Percentiles rank a stretch among this genome's conserved stretches.
Conservation (phyloP, 2,329 filamentous ascomycete species). For the Chrysoporthe cubensis region DNA sequence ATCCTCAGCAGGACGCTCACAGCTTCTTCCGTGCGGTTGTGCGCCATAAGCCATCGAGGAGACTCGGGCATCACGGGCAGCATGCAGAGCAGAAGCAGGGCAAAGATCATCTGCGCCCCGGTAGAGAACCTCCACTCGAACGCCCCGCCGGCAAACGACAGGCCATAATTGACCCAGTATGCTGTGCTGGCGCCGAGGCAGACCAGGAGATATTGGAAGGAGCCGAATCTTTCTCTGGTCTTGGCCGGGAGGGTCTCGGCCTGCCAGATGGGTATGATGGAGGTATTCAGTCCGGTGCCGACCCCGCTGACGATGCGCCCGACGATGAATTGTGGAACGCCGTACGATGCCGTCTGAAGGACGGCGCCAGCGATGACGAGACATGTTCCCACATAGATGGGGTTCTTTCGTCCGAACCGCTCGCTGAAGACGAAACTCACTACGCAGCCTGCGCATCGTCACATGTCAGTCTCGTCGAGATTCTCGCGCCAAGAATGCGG, state of each 20-base stretch:
- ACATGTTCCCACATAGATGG: constrained; percentile 45
- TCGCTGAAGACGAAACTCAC: constrained; percentile 43
- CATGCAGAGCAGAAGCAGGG: constrained; percentile 36
- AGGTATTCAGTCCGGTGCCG: constrained; percentile 46
- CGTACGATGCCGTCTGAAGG: constrained; percentile 45
- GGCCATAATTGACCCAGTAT: constrained; percentile 45
- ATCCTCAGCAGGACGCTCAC: constrained; percentile 1
- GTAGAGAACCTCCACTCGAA: constrained; percentile 50
- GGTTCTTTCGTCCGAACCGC: constrained; percentile 44
- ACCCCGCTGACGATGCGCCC: constrained; percentile 50
- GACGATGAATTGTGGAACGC: constrained; percentile 47
- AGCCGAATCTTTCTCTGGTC: constrained; percentile 7
- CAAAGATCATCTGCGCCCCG: constrained; percentile 51
- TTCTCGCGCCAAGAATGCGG: neutral
- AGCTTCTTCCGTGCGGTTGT: constrained; percentile 1
- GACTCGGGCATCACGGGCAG: constrained; percentile 41
- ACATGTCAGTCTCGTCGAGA: neutral
- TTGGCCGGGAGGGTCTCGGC: constrained; percentile 49
- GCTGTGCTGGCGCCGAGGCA: constrained; percentile 17
- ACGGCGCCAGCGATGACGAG: constrained; percentile 50
- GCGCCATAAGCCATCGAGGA: constrained; percentile 34
- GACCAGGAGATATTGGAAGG: constrained; percentile 19
- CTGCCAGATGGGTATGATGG: constrained; percentile 62
- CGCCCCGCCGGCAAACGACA: constrained; percentile 42
- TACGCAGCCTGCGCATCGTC: constrained; percentile 2